A percentile compares a stretch with the other conserved stretches of the same genome.
Evolutionary conservation across 768 basidiomycete species (phyloP).

Genomic region (Leccinum arenicola): DNA sequence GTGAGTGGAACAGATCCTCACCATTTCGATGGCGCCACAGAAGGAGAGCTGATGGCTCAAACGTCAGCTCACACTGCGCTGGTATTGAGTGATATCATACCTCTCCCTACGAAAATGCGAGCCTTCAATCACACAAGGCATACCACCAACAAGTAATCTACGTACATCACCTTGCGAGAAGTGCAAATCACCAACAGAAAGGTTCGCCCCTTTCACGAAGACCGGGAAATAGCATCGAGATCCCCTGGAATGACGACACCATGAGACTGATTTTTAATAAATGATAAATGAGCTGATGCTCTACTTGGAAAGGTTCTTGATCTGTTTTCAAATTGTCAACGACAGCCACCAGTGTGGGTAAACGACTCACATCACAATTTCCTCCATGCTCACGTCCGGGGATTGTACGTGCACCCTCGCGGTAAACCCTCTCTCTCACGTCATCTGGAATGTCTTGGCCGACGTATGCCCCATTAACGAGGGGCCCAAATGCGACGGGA

Average conservation of each 20-base stretch:
- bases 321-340: constrained; percentile 38
- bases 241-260: constrained; percentile 37
- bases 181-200: constrained; percentile 77
- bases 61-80: neutral
- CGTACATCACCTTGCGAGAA: constrained; percentile 75
- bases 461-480: constrained; percentile 58
- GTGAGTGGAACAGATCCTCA: constrained; percentile 10
- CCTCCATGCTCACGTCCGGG: constrained; percentile 81
- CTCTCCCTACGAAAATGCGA: constrained; percentile 46
- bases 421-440: constrained; percentile 50
- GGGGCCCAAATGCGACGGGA: constrained; percentile 64
- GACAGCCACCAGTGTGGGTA: neutral
- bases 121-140: neutral
- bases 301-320: constrained; percentile 70
- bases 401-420: constrained; percentile 70
- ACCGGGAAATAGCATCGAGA: constrained; percentile 78
- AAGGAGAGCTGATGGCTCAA: constrained; percentile 51
- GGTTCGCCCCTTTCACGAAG: constrained; percentile 70
- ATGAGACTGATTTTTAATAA: neutral
- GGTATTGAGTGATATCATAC: constrained; percentile 29
- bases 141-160: neutral
- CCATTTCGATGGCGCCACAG: constrained; percentile 80
- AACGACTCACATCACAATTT: constrained; percentile 59
- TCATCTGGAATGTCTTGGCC: constrained; percentile 58
- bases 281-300: neutral